These are phyloP conservation scores for Colletotrichum magnum DNA, from an alignment of 2,329 filamentous ascomycete species.

Conservation along the genomic window DNA sequence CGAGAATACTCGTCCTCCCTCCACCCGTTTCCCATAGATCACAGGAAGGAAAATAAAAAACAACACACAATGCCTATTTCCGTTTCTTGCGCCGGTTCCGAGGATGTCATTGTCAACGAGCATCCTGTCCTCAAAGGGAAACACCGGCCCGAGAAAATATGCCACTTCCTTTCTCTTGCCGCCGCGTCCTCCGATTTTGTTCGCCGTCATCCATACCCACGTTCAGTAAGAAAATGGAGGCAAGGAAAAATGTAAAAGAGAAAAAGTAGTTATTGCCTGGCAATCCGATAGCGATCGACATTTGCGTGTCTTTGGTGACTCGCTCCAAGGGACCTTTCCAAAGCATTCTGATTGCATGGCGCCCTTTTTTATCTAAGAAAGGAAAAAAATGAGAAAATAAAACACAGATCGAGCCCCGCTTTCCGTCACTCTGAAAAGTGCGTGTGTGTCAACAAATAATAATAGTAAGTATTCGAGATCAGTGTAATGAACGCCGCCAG, in stretches of 20 bases:
- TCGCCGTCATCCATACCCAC: slow-evolving; percentile 10
- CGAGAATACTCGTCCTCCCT: too few species aligned
- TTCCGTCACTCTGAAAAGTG: not conserved
- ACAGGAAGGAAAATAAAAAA: too few species aligned
- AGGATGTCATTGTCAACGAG: too few species aligned
- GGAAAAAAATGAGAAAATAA: not conserved
- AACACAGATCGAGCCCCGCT: not conserved
- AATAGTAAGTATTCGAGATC: slow-evolving; percentile 7
- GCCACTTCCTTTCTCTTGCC: not conserved
- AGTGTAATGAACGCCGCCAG: slow-evolving; percentile 36
- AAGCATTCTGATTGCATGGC: not conserved
- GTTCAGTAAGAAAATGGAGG: not conserved
- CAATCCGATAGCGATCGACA: slow-evolving; percentile 16
- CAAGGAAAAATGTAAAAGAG: not conserved
- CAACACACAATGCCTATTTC: too few species aligned
- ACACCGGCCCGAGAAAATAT: slow-evolving; percentile 10
- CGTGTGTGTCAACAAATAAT: not conserved
- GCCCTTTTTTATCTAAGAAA: slow-evolving; percentile 11
- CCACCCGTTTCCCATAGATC: too few species aligned
- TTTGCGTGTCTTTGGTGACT: slow-evolving; percentile 17
- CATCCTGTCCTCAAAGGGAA: slow-evolving; percentile 30
- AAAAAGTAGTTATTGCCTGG: slow-evolving; percentile 3
- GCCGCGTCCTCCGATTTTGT: slow-evolving; percentile 15
- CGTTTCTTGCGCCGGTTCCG: too few species aligned
- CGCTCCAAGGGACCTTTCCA: slow-evolving; percentile 4